Evolutionary conservation across 2,329 filamentous ascomycete genomes (phyloP).

Genomic region (Elsinoe arachidis): DNA sequence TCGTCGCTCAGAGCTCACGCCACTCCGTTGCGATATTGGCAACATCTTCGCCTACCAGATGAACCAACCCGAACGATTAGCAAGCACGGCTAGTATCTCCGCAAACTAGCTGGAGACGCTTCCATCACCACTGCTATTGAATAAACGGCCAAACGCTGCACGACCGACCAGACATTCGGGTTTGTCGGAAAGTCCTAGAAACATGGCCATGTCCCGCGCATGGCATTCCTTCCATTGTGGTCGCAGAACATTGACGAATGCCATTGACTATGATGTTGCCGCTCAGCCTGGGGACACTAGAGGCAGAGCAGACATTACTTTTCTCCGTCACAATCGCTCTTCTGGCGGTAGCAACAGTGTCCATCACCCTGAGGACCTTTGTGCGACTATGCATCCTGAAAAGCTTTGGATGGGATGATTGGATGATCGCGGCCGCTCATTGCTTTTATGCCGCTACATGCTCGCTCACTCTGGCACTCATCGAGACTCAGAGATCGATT

Average conservation of each 20-base stretch:
- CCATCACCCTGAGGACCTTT: background rate
- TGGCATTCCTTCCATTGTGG: background rate
- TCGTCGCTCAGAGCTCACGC: background rate
- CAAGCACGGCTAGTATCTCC: background rate
- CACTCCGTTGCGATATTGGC: conserved; percentile 9
- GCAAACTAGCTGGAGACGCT: background rate
- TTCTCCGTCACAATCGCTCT: conserved; percentile 3
- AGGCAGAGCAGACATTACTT: background rate
- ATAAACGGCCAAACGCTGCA: background rate
- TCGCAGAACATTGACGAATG: background rate
- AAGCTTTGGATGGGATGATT: conserved; percentile 3
- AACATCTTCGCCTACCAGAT: background rate
- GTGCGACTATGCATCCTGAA: background rate
- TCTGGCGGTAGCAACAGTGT: conserved; percentile 3
- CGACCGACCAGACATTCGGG: background rate
- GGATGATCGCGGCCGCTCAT: background rate
- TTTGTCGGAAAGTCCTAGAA: background rate
- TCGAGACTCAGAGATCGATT: background rate
- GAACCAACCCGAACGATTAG: background rate
- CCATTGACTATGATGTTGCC: background rate
- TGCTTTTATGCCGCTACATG: background rate
- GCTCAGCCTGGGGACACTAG: conserved; percentile 3
- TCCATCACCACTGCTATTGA: conserved; percentile 1
- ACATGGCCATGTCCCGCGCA: background rate
- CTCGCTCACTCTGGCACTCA: background rate